Conservation (phyloP, 1,284 basidiomycete species). For the Sutorius eximius region DNA sequence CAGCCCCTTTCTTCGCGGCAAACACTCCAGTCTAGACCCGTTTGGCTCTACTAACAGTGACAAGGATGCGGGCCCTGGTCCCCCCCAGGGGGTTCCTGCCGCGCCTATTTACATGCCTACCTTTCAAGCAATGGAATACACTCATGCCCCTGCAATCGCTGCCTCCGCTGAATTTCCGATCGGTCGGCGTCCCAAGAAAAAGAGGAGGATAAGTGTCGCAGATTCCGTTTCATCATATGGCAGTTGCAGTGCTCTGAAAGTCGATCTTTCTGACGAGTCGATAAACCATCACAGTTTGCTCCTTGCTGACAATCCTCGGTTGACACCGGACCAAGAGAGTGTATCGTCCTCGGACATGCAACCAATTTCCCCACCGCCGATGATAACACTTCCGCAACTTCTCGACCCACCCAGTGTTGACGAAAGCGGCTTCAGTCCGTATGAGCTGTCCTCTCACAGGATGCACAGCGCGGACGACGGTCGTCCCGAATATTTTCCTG, state of each 20-base stretch:
- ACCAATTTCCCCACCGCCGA: slow-evolving; percentile 34
- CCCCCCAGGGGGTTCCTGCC: slow-evolving; percentile 25
- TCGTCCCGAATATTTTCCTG: slow-evolving; percentile 39
- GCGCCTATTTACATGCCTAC: slow-evolving; percentile 46
- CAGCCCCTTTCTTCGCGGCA: slow-evolving; percentile 49
- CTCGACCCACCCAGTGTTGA: slow-evolving; percentile 24
- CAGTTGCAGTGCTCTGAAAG: slow-evolving; percentile 29
- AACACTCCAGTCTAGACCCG: slow-evolving; percentile 51
- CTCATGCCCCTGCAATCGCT: slow-evolving; percentile 37
- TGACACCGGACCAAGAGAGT: slow-evolving; percentile 36
- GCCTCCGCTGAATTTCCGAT: slow-evolving; percentile 30
- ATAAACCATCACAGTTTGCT: slow-evolving; percentile 17
- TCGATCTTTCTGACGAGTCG: slow-evolving; percentile 28
- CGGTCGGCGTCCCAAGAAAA: slow-evolving; percentile 35
- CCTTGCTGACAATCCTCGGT: slow-evolving; percentile 32
- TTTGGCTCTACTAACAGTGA: slow-evolving; percentile 44
- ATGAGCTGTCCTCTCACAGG: slow-evolving; percentile 29
- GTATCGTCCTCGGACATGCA: slow-evolving; percentile 39
- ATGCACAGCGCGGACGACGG: slow-evolving; percentile 27
- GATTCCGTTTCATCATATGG: slow-evolving; percentile 37
- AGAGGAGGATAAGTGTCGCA: slow-evolving; percentile 37
- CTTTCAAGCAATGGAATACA: slow-evolving; percentile 48
- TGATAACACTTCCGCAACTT: slow-evolving; percentile 33
- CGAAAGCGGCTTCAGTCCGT: slow-evolving; percentile 27
- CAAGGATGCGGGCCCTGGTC: slow-evolving; percentile 35